These are phyloP conservation scores for Postia placenta DNA, from an alignment of 768 basidiomycete genomes.

Conservation along the genomic window DNA sequence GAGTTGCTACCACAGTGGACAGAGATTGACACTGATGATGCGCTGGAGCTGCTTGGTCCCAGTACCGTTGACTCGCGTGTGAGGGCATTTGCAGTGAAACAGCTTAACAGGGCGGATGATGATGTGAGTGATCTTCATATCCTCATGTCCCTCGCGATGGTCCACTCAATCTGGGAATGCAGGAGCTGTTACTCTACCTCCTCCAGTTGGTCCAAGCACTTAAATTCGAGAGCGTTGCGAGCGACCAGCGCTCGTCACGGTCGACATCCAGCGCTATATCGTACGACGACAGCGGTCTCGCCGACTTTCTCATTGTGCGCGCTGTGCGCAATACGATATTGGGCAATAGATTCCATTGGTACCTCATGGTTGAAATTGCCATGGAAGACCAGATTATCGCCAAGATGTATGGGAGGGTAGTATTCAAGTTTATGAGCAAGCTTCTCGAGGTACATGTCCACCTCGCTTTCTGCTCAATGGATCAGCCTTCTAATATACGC, in stretches of 20 bases:
- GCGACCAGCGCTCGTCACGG: slow-evolving; percentile 70
- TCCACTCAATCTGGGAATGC: background rate
- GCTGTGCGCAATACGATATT: slow-evolving; percentile 79
- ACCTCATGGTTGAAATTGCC: slow-evolving; percentile 93
- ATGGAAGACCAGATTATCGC: slow-evolving; percentile 80
- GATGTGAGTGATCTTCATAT: slow-evolving; percentile 54
- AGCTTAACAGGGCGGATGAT: slow-evolving; percentile 87
- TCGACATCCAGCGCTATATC: slow-evolving; percentile 70
- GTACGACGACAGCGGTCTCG: slow-evolving; percentile 87
- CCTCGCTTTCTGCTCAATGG: background rate
- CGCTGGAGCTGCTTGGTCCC: slow-evolving; percentile 90
- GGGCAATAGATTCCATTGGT: slow-evolving; percentile 95
- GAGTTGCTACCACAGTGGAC: slow-evolving; percentile 95
- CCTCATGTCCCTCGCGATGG: background rate
- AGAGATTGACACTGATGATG: slow-evolving; percentile 95
- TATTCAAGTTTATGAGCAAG: slow-evolving; percentile 85
- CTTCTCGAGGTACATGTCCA: slow-evolving; percentile 64
- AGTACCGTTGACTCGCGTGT: slow-evolving; percentile 87
- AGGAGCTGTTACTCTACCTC: slow-evolving; percentile 92
- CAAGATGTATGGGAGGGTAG: slow-evolving; percentile 91
- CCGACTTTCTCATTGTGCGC: slow-evolving; percentile 85
- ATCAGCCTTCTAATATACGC: background rate
- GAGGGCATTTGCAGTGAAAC: slow-evolving; percentile 88
- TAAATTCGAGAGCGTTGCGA: slow-evolving; percentile 86
- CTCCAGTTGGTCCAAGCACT: slow-evolving; percentile 96